Conservation (phyloP, 768 basidiomycete genomes). For the Naganishia friedmannii region DNA sequence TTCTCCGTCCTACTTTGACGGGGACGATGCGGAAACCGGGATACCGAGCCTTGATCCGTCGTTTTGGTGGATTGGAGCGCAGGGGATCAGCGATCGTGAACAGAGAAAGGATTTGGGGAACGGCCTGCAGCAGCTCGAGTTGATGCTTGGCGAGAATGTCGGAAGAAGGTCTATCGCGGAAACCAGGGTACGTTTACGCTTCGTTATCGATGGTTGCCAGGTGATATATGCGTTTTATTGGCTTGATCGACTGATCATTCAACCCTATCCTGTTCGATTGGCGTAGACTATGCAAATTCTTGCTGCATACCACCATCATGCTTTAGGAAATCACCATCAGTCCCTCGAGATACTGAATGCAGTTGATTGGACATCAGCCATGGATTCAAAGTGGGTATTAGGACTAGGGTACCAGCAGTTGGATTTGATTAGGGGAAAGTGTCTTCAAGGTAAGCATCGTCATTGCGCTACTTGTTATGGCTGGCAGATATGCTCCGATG, state of each 20-base stretch:
- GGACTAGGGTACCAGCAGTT: constrained; percentile 50
- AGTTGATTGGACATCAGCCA: constrained; percentile 61
- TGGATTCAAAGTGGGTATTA: constrained; percentile 26
- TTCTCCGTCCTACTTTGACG: constrained; percentile 57
- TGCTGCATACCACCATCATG: constrained; percentile 77
- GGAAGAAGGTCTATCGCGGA: constrained; percentile 35
- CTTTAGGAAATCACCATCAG: constrained; percentile 64
- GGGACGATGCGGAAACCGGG: constrained; percentile 61
- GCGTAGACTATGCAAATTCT: constrained; percentile 65
- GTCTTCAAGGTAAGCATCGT: constrained; percentile 58
- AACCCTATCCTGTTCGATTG: constrained; percentile 9
- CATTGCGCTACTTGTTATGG: background rate
- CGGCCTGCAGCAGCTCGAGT: constrained; percentile 16
- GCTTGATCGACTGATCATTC: background rate
- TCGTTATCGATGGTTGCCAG: background rate
- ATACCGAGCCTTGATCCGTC: constrained; percentile 51
- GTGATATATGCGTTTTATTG: too few relatives aligned
- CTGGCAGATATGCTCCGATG: background rate
- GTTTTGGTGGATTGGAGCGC: constrained; percentile 31
- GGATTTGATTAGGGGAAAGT: constrained; percentile 43
- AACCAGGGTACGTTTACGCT: constrained; percentile 4
- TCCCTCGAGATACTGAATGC: constrained; percentile 58
- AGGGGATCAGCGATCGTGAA: constrained; percentile 14
- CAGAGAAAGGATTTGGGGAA: constrained; percentile 18
- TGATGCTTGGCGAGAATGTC: constrained; percentile 21